Conservation (phyloP, 495 filamentous ascomycete species). For the Neurospora hispaniola region DNA sequence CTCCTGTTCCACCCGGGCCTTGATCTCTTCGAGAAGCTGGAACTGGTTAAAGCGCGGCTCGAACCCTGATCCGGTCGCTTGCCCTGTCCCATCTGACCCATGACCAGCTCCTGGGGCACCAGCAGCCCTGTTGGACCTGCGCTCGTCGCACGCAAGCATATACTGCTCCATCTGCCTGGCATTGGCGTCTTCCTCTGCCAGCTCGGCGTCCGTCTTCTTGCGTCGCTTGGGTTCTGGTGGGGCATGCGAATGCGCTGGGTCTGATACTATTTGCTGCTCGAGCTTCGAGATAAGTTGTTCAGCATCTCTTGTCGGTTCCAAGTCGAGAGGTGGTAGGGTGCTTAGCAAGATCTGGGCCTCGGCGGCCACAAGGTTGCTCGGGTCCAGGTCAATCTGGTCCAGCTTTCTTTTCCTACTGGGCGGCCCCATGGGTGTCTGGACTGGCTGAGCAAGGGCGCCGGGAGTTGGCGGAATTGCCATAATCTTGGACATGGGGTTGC, state of each 20-base stretch:
- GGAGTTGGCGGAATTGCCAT: slow-evolving; percentile 43
- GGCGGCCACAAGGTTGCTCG: slow-evolving; percentile 56
- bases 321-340: slow-evolving; percentile 61
- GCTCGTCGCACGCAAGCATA: slow-evolving; percentile 89
- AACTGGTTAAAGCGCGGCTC: slow-evolving; percentile 84
- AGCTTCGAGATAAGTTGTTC: slow-evolving; percentile 59
- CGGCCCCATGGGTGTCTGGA: slow-evolving; percentile 33
- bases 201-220: slow-evolving; percentile 87
- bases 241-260: slow-evolving; percentile 62
- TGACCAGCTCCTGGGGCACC: slow-evolving; percentile 47
- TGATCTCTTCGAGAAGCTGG: slow-evolving; percentile 81
- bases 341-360: slow-evolving; percentile 61
- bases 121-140: slow-evolving; percentile 49
- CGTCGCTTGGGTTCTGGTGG: slow-evolving; percentile 78
- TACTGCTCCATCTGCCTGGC: slow-evolving; percentile 81
- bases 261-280: slow-evolving; percentile 44
- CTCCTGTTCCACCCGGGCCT: slow-evolving; percentile 33
- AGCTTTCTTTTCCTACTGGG: slow-evolving; percentile 59
- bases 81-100: slow-evolving; percentile 62
- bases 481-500: slow-evolving; percentile 52
- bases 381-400: slow-evolving; percentile 62
- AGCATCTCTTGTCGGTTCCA: slow-evolving; percentile 60
- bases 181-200: slow-evolving; percentile 85
- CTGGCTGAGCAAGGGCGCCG: slow-evolving; percentile 18
- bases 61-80: slow-evolving; percentile 56